Base-by-base conservation (phyloP, 495 filamentous ascomycete species). In the Annulohypoxylon moriforme region DNA sequence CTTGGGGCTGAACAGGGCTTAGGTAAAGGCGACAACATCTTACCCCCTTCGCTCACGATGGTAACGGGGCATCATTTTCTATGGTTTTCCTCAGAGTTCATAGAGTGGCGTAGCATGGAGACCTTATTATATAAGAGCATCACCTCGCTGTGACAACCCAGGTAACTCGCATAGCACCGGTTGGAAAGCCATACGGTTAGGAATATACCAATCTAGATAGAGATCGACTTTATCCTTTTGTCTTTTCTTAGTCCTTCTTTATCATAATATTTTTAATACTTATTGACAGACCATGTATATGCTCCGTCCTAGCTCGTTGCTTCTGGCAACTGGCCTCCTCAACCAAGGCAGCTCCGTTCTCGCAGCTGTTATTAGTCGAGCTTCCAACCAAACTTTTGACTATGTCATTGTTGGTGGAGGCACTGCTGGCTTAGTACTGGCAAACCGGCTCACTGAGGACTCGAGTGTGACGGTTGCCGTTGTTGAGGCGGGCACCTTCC, bases 361-460 rank as follows among this genome's bases (percentile, higher is more conserved):
- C 4, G 49, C 24, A 1, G 4, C 14, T 29, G 25, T 11, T n/a
- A 16, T 16, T 1, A 24, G 31, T 8, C 1, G 25, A 29, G 14
- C 5, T 14, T 14, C n/a, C 25, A 53, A 10, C 25, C 49, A 31
- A 31, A 53, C 20, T 14, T 53, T 53, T 20, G 49, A 53, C 24
- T 53, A 53, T 31, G 49, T 53, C 13, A 53, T 53, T 31, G 49
- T 53, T 16, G 49, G 49, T 29, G 49, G 49, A 16, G 49, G 49
- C 8, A 53, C 49, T 16, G 49, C 49, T 31, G 49, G 49, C 16
- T 16, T 53, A 13, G 49, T 53, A 18, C 16, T 53, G 25, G 49
- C 49, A 31, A 53, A 53, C 25, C 49, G 53, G 11, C 53, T 57
- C n/a, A 57, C 53, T 20, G 53, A 57, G 18, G 16, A 36, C 14